phyloP scores from a whole-genome alignment of 2,329 filamentous ascomycete species.

The Hypocreales sp. region DNA sequence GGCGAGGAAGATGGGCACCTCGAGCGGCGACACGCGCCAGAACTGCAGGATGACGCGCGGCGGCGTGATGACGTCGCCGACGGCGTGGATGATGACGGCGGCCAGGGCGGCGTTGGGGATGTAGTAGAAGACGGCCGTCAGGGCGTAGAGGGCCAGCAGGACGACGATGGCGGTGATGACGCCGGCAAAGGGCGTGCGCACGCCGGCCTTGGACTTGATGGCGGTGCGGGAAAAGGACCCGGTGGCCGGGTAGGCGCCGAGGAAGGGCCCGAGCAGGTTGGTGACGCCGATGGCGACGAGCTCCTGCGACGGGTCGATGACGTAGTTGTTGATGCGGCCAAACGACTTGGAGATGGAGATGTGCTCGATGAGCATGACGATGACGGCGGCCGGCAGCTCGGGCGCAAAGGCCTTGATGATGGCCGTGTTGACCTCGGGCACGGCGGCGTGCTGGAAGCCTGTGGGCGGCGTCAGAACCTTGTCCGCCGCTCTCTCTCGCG shows the following conservation, averaged over 20 bases:
- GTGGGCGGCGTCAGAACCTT: not conserved
- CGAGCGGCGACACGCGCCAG: constrained; percentile 70
- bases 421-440: constrained; percentile 41
- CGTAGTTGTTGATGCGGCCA: constrained; percentile 89
- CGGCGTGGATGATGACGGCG: constrained; percentile 82
- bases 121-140: constrained; percentile 76
- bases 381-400: constrained; percentile 58
- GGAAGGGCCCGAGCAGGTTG: constrained; percentile 80
- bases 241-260: constrained; percentile 83
- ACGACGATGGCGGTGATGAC: constrained; percentile 73
- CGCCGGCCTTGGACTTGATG: constrained; percentile 90
- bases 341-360: constrained; percentile 97
- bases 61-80: constrained; percentile 71
- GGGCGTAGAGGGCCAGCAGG: constrained; percentile 67
- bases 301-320: constrained; percentile 89
- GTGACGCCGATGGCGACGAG: constrained; percentile 86
- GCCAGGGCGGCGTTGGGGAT: constrained; percentile 65
- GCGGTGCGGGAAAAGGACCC: constrained; percentile 94
- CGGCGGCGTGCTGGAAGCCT: constrained; percentile 57
- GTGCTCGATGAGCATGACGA: constrained; percentile 91
- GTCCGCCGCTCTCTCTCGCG: not conserved
- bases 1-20: constrained; percentile 72
- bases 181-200: constrained; percentile 74
- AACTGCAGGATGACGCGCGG: constrained; percentile 77
- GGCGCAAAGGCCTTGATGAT: constrained; percentile 48